Percentiles rank a stretch among this genome's conserved stretches.
Evolutionary conservation across 495 filamentous ascomycete species (phyloP).

Genomic region (Aspergillus ellipticus): DNA sequence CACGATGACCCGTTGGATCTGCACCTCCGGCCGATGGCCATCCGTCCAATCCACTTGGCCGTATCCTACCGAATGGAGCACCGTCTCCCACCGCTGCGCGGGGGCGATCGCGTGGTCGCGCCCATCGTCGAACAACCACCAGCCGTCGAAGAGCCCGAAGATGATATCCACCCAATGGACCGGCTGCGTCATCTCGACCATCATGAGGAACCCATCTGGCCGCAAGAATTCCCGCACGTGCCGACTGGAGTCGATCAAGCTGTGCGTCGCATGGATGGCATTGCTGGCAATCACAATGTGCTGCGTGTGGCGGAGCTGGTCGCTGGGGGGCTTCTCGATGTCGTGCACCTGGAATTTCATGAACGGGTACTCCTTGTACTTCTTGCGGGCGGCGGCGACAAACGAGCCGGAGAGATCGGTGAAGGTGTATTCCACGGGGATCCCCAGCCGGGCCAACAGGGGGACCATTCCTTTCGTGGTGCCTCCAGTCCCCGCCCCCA

Average conservation of each 20-base stretch:
- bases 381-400: conserved; percentile 29
- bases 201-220: conserved; percentile 31
- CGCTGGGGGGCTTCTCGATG: conserved; percentile 33
- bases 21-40: conserved; percentile 31
- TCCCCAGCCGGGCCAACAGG: conserved; percentile 23
- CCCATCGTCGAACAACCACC: conserved; percentile 51
- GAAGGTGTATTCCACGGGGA: conserved; percentile 44
- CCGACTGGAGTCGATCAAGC: conserved; percentile 16
- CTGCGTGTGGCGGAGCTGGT: conserved; percentile 27
- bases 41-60: conserved; percentile 44
- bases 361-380: conserved; percentile 32
- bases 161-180: conserved; percentile 42
- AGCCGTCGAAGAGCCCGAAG: conserved; percentile 48
- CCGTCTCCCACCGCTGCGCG: conserved; percentile 25
- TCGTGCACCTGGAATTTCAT: conserved; percentile 38
- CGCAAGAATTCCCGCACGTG: conserved; percentile 22
- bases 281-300: conserved; percentile 45
- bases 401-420: conserved; percentile 41
- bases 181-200: conserved; percentile 34
- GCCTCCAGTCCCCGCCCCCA: conserved; percentile 42
- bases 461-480: conserved; percentile 31
- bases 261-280: conserved; percentile 43
- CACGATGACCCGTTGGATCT: conserved; percentile 35
- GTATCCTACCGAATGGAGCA: conserved; percentile 36
- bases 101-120: conserved; percentile 30